Evolutionary conservation across 2,329 filamentous ascomycete genomes (phyloP), one percentile per base, ranked within the genome.

Genomic region (Venturia nashicola): DNA sequence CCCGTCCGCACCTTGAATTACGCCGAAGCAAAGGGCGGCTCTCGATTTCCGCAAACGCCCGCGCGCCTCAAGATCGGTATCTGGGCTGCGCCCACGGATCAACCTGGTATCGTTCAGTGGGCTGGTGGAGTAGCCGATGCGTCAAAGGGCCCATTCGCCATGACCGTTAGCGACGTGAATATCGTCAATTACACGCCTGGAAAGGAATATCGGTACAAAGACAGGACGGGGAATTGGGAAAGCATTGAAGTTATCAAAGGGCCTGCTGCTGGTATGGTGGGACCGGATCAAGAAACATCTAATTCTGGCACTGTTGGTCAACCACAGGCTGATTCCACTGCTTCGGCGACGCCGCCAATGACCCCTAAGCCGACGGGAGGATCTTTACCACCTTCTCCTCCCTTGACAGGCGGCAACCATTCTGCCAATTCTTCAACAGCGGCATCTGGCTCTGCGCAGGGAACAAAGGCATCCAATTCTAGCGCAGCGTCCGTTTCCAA

Each of bases 1-100:
- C 72, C 78, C 55, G 78, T 90, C 64, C 86, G 88, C 69, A 85
- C 83, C 54, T 78, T 91, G 62, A 79, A 76, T 65, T 82, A 82
- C 68, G 76, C 75, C 18, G 82, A 88, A 61, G 75, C 78, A 62
- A 76, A 81, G 57, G 81, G 81, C 68, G 84, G 85, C 14, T 72
- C 81, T 61, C 82, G 82, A 71, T 92, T 83, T 72, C 89, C 89
- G 0, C 89, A 93, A 72, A 91, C 89, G 0, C 89, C 89, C 1
- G 88, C 88, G 85, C 83, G 84, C 42, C 70, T 76, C 27, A 71
- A 70, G 65, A 71, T 80, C 20, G 77, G 77, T 55, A 76, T 75
- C 71, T 79, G 78, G 78, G 76, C 76, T 44, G 73, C 76, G 5
- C 72, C 76, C 63, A 72, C 76, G 63, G 72, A 77, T 43, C 73